Conservation (phyloP, 2,329 filamentous ascomycete species). For the Leptoxyphium fumago region DNA sequence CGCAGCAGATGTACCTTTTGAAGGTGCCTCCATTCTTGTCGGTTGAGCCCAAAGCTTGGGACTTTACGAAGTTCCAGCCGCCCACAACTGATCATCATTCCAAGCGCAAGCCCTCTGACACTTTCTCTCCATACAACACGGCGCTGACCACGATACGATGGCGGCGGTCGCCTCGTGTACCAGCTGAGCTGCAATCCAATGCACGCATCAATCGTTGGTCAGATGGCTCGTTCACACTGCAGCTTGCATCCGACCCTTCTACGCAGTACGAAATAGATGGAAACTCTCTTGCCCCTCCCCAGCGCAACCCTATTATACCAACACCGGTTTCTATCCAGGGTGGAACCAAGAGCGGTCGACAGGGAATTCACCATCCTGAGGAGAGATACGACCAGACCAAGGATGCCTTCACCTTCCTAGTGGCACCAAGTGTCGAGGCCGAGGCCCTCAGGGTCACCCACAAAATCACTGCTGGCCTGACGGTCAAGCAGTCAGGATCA, state of each 20-base stretch:
- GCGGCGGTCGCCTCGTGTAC: slow-evolving; percentile 50
- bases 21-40: slow-evolving; percentile 60
- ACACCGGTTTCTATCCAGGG: slow-evolving; percentile 27
- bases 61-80: slow-evolving; percentile 50
- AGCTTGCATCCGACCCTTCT: slow-evolving; percentile 51
- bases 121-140: slow-evolving; percentile 46
- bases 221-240: slow-evolving; percentile 61
- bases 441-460: slow-evolving; percentile 58
- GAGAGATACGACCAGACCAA: slow-evolving; percentile 51
- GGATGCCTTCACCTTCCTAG: slow-evolving; percentile 64
- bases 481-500: slow-evolving; percentile 50
- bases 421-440: slow-evolving; percentile 53
- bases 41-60: slow-evolving; percentile 53
- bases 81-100: slow-evolving; percentile 43
- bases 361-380: slow-evolving; percentile 9
- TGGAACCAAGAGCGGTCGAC: slow-evolving; percentile 18
- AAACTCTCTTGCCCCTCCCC: slow-evolving; percentile 51
- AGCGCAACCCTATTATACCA: slow-evolving; percentile 33
- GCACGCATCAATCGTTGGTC: slow-evolving; percentile 63
- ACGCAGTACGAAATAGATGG: slow-evolving; percentile 62
- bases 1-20: slow-evolving; percentile 47
- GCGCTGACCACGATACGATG: slow-evolving; percentile 56
- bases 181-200: slow-evolving; percentile 56
- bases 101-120: slow-evolving; percentile 28
- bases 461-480: slow-evolving; percentile 60